A percentile compares a stretch with the other conserved stretches of the same genome.
Conservation (phyloP, 176 grass and related monocot genomes). For the Bonia amplexicaulis region DNA sequence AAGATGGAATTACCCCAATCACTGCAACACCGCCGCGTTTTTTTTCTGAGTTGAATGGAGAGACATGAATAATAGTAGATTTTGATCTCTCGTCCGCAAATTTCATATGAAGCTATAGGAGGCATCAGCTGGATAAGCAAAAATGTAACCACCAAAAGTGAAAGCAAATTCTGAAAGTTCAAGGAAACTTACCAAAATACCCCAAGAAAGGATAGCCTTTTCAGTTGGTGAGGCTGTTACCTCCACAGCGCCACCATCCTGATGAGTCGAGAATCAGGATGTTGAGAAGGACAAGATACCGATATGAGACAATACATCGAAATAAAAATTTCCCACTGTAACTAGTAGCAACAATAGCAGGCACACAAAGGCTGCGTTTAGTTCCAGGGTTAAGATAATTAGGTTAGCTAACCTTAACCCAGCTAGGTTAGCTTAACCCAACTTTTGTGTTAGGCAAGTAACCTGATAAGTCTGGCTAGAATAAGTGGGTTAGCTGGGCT, state of each 20-base stretch:
- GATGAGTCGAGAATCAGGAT: constrained; percentile 26
- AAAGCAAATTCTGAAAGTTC: background rate
- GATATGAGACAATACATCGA: background rate
- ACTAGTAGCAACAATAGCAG: constrained; percentile 6
- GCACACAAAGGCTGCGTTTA: background rate
- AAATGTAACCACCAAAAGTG: constrained; percentile 5
- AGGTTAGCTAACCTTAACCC: background rate
- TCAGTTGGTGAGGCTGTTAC: constrained; percentile 88
- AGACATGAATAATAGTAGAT: constrained; percentile 74
- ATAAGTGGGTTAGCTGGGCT: background rate
- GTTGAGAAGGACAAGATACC: background rate
- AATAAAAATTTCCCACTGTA: background rate
- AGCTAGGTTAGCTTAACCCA: background rate
- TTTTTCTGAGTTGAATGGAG: constrained; percentile 92
- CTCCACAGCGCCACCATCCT: constrained; percentile 56
- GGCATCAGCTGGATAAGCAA: constrained; percentile 36
- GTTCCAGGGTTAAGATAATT: background rate
- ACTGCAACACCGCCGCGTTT: constrained; percentile 77
- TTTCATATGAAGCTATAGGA: constrained; percentile 71
- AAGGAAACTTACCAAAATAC: constrained; percentile 56
- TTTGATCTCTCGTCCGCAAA: constrained; percentile 62
- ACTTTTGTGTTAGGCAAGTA: background rate
- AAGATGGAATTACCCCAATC: constrained; percentile 41
- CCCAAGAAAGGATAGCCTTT: constrained; percentile 90
- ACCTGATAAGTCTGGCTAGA: background rate